Percentiles rank a stretch among this genome's conserved stretches.
These are phyloP conservation scores for Ogataea kodamae DNA, from an alignment of 805 yeast species.

Conservation along the genomic window DNA sequence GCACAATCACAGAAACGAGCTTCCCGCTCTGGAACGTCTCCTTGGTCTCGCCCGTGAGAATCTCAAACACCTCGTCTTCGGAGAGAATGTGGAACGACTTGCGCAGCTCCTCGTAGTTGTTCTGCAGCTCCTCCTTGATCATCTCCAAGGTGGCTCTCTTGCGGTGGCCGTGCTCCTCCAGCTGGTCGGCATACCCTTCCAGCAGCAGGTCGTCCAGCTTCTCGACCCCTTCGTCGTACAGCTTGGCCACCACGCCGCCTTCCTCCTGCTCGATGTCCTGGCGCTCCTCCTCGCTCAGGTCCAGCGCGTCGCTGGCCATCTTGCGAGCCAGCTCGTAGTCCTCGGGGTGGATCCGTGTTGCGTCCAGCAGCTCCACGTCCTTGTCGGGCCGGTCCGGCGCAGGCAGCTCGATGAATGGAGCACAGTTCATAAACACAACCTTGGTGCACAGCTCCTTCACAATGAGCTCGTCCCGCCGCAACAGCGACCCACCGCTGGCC, in stretches of 20 bases:
- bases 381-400: slow-evolving; percentile 52
- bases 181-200: slow-evolving; percentile 89
- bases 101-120: slow-evolving; percentile 84
- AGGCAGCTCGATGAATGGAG: slow-evolving; percentile 83
- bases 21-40: slow-evolving; percentile 65
- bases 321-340: slow-evolving; percentile 94
- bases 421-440: slow-evolving; percentile 83
- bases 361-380: slow-evolving; percentile 79
- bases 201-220: slow-evolving; percentile 82
- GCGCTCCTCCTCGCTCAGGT: slow-evolving; percentile 88
- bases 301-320: slow-evolving; percentile 98
- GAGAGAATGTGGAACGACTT: slow-evolving; percentile 62
- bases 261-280: slow-evolving; percentile 69
- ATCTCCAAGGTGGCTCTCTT: slow-evolving; percentile 77
- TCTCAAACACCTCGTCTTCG: slow-evolving; percentile 73
- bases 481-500: slow-evolving; percentile 57
- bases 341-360: slow-evolving; percentile 96
- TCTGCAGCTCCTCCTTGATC: slow-evolving; percentile 82
- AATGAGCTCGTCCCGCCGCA: slow-evolving; percentile 75
- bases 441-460: slow-evolving; percentile 76
- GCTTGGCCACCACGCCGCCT: slow-evolving; percentile 73
- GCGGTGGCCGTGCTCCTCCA: slow-evolving; percentile 72
- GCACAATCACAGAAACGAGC: slow-evolving; percentile 71
- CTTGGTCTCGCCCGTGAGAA: slow-evolving; percentile 83
- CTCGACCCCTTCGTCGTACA: slow-evolving; percentile 65